Base-by-base conservation (phyloP, 2,329 filamentous ascomycete genomes). In the Madurella mycetomatis region DNA sequence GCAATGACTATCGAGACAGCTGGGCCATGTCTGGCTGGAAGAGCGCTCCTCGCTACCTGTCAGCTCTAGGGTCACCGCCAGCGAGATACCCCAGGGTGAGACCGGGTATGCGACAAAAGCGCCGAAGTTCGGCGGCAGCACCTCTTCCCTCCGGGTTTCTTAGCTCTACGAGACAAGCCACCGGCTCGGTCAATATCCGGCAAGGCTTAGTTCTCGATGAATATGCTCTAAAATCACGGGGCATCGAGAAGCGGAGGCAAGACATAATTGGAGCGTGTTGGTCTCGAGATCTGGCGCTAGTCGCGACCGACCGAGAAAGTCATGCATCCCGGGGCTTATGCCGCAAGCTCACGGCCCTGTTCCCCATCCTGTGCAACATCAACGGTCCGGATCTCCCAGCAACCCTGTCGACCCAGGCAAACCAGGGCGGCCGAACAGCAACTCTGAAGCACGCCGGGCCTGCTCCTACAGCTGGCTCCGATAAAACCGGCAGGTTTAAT, bases 381-480 rank as follows among this genome's bases (percentile, higher is more conserved):
- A 39, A 19, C 41, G 43, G 48, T 44, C 53, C 52, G 47, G 46
- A 16, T 19, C 47, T 42, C 9, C 48, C 48, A 37, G 41, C 43
- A 19, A 54, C 47, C 53, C 32, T 46, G 47, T 50, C 42, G 47
- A 40, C 34, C 32, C 41, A 44, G n/a, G 39, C 39, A 31, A 47
- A 47, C 45, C 31, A 40, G n/a, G 11, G n/a, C 5, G 41, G 41
- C 16, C 17, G 41, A 13, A 42, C 8, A 19, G 7, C 25, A 25
- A 25, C 25, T 4, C 25, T 25, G 25, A 25, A 25, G 25, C 25
- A 25, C 25, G 4, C 25, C 25, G 25, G 25, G 7, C 25, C 7
- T 25, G 25, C 25, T 25, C 25, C 25, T 25, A 3, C 25, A 25
- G 25, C 7, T 25, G 25, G 25, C 25, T 7, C 34, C 34, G 11